Base-by-base conservation (phyloP, 2,329 filamentous ascomycete species). In the Fusarium neocosmosporiellum region DNA sequence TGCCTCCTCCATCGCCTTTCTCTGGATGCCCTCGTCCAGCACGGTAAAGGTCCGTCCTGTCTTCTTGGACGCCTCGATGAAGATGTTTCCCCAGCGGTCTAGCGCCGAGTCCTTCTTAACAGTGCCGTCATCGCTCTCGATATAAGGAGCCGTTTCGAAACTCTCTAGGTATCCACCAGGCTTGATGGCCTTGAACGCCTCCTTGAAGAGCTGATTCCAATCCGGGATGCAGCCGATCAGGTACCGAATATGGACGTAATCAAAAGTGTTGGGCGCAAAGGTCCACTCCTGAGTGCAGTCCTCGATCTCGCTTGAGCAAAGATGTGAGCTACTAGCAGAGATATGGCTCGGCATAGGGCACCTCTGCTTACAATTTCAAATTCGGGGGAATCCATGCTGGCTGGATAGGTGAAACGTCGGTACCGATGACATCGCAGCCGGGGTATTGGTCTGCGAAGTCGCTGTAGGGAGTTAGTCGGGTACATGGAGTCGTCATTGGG, bases 211-310 rank as follows among this genome's bases (percentile, higher is more conserved):
- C 11, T 84, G 82, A 29, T 84, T 83, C 80, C 89, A 91, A 70
- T 90, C 89, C 5, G 82, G 79, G 61, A 92, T 86, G 64, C 86
- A 86, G 48, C 90, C 90, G 0, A 86, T 82, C 65, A 92, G 81
- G 69, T 88, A 84, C 34, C 88, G 86, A 11, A 88, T 87, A 75
- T 92, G 90, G 39, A 92, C 87, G 68, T 87, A 89, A 78, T 92
- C 89, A 73, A 90, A 89, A 9, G 83, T 79, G 54, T 70, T 58
- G 0, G 62, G 59, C 2, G 65, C 50, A 4, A 75, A 81, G 1
- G 79, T 81, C 80, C 80, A 81, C 20, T 76, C 39, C 67, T 78
- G 62, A 54, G 78, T 69, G 66, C 79, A 70, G 78, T 82, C 57
- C 80, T 83, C 73, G 22, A 75, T 75, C 4, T 75, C 73, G 0